Conservation (phyloP, 1,284 basidiomycete genomes). For the Porodaedalea pini region DNA sequence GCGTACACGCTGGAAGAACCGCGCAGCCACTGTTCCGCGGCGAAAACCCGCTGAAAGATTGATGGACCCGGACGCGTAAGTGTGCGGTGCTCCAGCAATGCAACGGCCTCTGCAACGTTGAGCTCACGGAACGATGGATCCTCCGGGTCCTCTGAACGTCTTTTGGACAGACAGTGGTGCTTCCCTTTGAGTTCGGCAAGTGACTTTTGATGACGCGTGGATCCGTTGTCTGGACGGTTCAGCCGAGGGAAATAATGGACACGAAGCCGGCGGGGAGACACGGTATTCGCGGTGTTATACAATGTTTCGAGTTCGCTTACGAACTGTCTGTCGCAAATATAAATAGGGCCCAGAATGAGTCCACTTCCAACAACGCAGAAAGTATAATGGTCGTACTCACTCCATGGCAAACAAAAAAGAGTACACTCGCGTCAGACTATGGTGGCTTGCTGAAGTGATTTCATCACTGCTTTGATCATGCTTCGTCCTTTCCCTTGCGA, state of each 20-base stretch:
- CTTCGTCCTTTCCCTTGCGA: conserved; percentile 16
- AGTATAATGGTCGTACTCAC: conserved; percentile 21
- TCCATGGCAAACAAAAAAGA: conserved; percentile 30
- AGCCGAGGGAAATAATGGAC: conserved; percentile 32
- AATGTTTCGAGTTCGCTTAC: conserved; percentile 26
- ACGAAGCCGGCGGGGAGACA: conserved; percentile 22
- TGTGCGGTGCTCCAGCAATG: conserved; percentile 26
- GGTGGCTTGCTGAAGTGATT: conserved; percentile 12
- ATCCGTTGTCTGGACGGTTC: conserved; percentile 14
- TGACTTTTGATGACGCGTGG: conserved; percentile 4
- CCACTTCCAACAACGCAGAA: neutral
- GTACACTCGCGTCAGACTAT: conserved; percentile 29
- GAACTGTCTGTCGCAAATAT: conserved; percentile 23
- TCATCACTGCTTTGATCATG: conserved; percentile 14
- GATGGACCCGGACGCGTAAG: conserved; percentile 22
- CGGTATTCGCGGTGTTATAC: conserved; percentile 24
- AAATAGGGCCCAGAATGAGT: neutral
- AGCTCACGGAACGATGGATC: conserved; percentile 20
- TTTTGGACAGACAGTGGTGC: neutral
- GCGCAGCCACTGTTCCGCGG: conserved; percentile 26
- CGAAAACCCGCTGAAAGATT: conserved; percentile 25
- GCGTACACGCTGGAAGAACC: conserved; percentile 30
- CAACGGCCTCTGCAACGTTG: conserved; percentile 31
- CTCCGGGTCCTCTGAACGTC: neutral
- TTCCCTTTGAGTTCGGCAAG: neutral